These are phyloP conservation scores for Fraxinus sp. DNA, from an alignment of 305 asterid genomes.

Conservation along the genomic window DNA sequence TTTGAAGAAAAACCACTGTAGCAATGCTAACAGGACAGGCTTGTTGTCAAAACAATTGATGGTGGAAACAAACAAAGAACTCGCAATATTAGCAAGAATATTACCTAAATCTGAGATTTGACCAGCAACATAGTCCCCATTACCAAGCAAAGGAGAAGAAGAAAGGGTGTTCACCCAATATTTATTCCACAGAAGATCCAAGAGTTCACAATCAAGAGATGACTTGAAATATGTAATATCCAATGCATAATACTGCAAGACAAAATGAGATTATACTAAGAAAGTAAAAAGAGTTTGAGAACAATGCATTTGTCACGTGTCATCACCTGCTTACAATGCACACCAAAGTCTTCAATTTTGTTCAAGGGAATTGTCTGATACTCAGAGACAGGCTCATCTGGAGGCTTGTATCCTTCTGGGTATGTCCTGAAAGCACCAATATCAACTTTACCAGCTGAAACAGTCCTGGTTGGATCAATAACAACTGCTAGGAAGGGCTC, in stretches of 20 bases:
- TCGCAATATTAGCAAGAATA: slow-evolving; percentile 12
- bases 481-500: slow-evolving; percentile 98
- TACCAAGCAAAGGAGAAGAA: slow-evolving; percentile 94
- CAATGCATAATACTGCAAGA: slow-evolving; percentile 80
- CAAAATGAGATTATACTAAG: slow-evolving; percentile 12
- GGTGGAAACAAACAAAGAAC: slow-evolving; percentile 11
- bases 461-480: slow-evolving; percentile 96
- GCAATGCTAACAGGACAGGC: slow-evolving; percentile 13
- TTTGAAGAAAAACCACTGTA: not conserved
- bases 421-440: slow-evolving; percentile 96
- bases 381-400: slow-evolving; percentile 92
- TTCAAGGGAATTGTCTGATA: slow-evolving; percentile 94
- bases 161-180: slow-evolving; percentile 99
- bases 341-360: slow-evolving; percentile 98
- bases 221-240: slow-evolving; percentile 95
- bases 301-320: not conserved
- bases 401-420: slow-evolving; percentile 93
- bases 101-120: slow-evolving; percentile 94
- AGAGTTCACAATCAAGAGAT: slow-evolving; percentile 80
- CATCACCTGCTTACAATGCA: slow-evolving; percentile 91
- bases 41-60: slow-evolving; percentile 8
- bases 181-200: slow-evolving; percentile 95
- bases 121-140: slow-evolving; percentile 96
- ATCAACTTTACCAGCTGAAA: slow-evolving; percentile 97
- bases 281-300: slow-evolving; percentile 12